Evolutionary conservation across 2,329 filamentous ascomycete genomes (phyloP).

Genomic region (Rhinocladiella similis): DNA sequence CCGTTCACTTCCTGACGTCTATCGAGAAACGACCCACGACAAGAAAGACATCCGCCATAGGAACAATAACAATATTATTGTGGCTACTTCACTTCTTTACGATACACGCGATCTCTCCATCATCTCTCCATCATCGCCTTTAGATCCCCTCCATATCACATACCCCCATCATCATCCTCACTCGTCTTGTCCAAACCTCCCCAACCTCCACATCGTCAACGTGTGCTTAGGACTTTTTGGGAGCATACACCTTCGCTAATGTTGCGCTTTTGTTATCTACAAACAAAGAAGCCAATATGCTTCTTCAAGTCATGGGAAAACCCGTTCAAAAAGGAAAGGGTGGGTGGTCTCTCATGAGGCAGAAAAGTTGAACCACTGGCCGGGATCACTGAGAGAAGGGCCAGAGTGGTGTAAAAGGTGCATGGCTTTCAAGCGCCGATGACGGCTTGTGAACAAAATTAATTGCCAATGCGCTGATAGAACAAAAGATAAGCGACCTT

Average conservation of each 20-base stretch:
- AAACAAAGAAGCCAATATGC: neutral
- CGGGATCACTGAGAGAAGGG: too few relatives aligned
- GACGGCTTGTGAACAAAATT: neutral
- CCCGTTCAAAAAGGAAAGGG: neutral
- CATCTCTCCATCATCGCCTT: neutral
- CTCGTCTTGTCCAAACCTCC: neutral
- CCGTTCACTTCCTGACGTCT: too few relatives aligned
- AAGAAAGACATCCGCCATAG: too few relatives aligned
- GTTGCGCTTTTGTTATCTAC: neutral
- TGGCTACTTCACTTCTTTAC: neutral
- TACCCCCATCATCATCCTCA: neutral
- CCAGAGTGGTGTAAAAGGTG: too few relatives aligned
- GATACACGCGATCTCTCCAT: neutral
- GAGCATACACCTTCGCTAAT: neutral
- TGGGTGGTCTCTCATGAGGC: neutral
- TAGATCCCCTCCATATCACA: neutral
- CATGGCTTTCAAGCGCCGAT: too few relatives aligned
- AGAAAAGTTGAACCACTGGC: too few relatives aligned
- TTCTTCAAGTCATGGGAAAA: neutral
- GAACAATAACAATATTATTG: neutral
- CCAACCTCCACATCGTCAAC: neutral
- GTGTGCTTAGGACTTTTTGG: neutral
- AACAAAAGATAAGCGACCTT: slow-evolving; percentile 97
- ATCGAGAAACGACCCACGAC: too few relatives aligned
- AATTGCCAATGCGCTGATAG: slow-evolving; percentile 65